Evolutionary conservation across 2,329 filamentous ascomycete species (phyloP).

Genomic region (Fusarium udum): DNA sequence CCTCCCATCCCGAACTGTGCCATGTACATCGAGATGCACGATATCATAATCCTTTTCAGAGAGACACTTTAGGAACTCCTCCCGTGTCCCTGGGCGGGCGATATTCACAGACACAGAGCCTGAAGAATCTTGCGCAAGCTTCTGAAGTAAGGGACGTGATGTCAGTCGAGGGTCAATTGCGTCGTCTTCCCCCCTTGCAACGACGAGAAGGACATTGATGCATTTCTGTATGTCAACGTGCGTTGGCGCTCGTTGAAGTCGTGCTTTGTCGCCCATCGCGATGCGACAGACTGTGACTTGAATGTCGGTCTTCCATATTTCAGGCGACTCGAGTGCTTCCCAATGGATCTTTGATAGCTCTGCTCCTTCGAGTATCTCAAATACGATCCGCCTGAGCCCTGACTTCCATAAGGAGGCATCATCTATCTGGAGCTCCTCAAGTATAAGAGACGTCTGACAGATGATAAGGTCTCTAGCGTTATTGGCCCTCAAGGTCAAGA

Average conservation of each 20-base stretch:
- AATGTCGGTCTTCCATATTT: neutral
- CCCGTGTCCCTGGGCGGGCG: neutral
- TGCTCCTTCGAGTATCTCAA: neutral
- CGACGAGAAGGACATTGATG: neutral
- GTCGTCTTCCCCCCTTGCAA: neutral
- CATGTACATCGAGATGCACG: neutral
- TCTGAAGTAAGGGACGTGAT: neutral
- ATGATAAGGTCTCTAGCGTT: neutral
- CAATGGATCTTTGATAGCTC: neutral
- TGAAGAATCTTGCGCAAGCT: neutral
- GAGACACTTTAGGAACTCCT: neutral
- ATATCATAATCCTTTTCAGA: neutral
- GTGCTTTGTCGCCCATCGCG: neutral
- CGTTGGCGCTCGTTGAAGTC: neutral
- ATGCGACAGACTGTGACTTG: neutral
- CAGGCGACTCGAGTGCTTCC: neutral
- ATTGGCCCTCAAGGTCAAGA: neutral
- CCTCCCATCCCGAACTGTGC: neutral
- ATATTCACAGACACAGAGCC: neutral
- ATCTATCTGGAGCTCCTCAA: neutral
- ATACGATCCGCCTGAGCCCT: neutral
- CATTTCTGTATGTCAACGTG: neutral
- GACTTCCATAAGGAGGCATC: neutral
- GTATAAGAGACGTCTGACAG: neutral
- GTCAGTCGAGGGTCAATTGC: neutral